Conservation (phyloP, 169 alveolate genomes). For the Plasmodium coatneyi region DNA sequence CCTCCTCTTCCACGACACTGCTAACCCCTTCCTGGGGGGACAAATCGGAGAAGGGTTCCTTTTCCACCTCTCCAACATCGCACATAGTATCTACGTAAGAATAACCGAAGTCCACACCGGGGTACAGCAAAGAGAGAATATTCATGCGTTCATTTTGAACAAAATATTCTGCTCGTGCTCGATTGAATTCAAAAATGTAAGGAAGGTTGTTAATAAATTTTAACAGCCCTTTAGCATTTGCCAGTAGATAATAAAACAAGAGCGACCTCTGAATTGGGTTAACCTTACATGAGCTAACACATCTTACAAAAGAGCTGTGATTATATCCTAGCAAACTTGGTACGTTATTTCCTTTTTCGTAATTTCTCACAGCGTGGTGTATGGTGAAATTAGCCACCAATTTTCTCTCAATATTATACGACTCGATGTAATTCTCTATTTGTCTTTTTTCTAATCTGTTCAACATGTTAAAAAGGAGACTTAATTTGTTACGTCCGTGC, state of each 20-base stretch:
- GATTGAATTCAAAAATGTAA: constrained; percentile 24
- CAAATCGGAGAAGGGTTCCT: neutral
- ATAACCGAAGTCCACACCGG: constrained; percentile 64
- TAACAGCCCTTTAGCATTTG: constrained; percentile 8
- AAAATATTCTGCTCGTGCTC: constrained; percentile 13
- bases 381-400: constrained; percentile 68
- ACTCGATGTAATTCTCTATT: constrained; percentile 51
- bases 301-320: constrained; percentile 9
- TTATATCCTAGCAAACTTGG: constrained; percentile 60
- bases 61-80: neutral
- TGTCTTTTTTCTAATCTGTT: constrained; percentile 1
- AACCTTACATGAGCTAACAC: neutral
- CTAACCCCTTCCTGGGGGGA: neutral
- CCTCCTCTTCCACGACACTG: neutral
- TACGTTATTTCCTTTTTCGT: constrained; percentile 70
- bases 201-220: constrained; percentile 53
- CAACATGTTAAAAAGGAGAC: neutral
- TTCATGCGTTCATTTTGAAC: neutral
- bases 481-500: neutral
- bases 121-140: constrained; percentile 42
- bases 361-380: constrained; percentile 45
- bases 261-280: neutral
- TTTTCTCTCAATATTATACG: constrained; percentile 73
- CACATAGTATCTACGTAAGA: constrained; percentile 50
- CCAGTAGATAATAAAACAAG: constrained; percentile 25